Conservation (phyloP, 2,329 filamentous ascomycete genomes). For the Raffaelea deltoideospora region DNA sequence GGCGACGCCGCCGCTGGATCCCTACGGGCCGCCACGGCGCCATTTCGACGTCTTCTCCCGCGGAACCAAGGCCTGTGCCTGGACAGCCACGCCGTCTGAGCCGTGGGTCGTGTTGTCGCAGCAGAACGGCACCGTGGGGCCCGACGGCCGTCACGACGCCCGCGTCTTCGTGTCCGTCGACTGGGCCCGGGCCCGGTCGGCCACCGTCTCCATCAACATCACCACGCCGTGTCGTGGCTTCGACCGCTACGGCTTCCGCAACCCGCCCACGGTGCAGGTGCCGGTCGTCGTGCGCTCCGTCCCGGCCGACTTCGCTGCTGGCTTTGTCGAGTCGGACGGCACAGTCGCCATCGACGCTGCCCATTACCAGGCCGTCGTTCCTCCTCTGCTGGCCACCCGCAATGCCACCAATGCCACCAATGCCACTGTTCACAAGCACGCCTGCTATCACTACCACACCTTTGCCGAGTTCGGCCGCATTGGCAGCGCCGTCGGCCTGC, state of each 20-base stretch:
- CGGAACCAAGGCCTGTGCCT: slow-evolving; percentile 36
- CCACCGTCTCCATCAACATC: slow-evolving; percentile 36
- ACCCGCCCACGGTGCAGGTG: slow-evolving; percentile 34
- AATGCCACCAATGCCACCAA: slow-evolving; percentile 20
- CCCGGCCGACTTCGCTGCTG: slow-evolving; percentile 34
- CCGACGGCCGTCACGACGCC: slow-evolving; percentile 29
- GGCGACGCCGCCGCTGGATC: slow-evolving; percentile 37
- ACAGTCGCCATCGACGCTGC: slow-evolving; percentile 38
- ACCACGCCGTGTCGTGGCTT: slow-evolving; percentile 28
- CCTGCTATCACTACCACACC: slow-evolving; percentile 37
- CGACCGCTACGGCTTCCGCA: slow-evolving; percentile 23
- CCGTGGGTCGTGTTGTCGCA: slow-evolving; percentile 37
- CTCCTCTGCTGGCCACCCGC: slow-evolving; percentile 12
- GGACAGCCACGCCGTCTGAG: slow-evolving; percentile 31
- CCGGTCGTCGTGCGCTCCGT: slow-evolving; percentile 35
- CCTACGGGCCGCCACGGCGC: slow-evolving; percentile 37
- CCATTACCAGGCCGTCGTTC: slow-evolving; percentile 30
- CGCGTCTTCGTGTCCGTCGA: slow-evolving; percentile 37
- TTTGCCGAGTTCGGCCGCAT: slow-evolving; percentile 43
- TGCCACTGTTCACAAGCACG: no score
- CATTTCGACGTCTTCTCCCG: slow-evolving; percentile 51
- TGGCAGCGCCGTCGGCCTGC: slow-evolving; percentile 39
- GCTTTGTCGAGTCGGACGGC: slow-evolving; percentile 49
- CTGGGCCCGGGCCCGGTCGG: slow-evolving; percentile 29
- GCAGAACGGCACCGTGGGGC: slow-evolving; percentile 31